These are phyloP conservation scores for Rhododendron vialii DNA, from an alignment of 148 eudicot genomes.

Conservation along the genomic window DNA sequence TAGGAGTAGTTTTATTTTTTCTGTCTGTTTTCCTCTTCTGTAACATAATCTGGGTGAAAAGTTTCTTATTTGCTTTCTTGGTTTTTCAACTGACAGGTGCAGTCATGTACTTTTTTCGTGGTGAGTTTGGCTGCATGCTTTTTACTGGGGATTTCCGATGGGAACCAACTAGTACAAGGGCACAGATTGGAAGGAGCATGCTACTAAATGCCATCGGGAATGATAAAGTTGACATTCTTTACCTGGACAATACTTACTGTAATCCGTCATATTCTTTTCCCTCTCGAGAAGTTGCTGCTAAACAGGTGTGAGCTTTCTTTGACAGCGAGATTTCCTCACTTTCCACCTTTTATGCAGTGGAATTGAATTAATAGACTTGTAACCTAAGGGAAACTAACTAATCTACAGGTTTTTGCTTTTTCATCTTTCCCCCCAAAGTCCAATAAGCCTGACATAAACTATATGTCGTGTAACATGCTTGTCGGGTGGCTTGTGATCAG, in stretches of 20 bases:
- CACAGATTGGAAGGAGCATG: constrained; percentile 50
- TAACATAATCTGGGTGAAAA: background rate
- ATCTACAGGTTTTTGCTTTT: background rate
- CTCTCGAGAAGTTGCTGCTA: constrained; percentile 62
- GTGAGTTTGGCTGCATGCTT: constrained; percentile 70
- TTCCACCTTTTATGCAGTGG: background rate
- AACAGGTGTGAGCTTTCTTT: constrained; percentile 42
- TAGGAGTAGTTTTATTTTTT: too few species aligned
- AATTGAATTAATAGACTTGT: background rate
- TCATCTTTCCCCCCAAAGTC: background rate
- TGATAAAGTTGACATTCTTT: constrained; percentile 47
- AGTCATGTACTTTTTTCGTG: constrained; percentile 79
- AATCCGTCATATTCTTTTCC: constrained; percentile 70
- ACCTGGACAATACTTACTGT: constrained; percentile 83
- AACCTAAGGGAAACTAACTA: background rate
- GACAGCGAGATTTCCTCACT: background rate
- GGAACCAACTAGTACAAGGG: constrained; percentile 49
- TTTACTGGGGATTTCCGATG: constrained; percentile 92
- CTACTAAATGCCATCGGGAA: constrained; percentile 52
- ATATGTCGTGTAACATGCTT: background rate
- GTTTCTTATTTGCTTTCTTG: background rate
- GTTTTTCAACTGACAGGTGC: constrained; percentile 45
- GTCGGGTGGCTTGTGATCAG: background rate
- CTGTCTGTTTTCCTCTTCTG: background rate
- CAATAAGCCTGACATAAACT: background rate